These are phyloP conservation scores for Symbiodinium natans DNA, from an alignment of 73 alveolate genomes.

Conservation along the genomic window DNA sequence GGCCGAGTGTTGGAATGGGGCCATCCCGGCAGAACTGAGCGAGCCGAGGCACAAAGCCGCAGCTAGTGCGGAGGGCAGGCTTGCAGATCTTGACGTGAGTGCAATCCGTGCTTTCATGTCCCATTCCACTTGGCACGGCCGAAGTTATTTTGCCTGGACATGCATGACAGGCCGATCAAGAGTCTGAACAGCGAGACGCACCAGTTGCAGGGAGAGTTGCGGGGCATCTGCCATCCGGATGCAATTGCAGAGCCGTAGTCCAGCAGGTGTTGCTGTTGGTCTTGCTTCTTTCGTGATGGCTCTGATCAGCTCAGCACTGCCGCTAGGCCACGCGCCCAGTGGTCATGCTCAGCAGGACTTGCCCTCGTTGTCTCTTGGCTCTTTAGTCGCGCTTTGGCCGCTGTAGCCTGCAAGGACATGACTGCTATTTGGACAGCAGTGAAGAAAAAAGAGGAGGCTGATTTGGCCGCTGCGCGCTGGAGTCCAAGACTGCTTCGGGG, in stretches of 20 bases:
- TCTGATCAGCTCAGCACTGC: too few species aligned
- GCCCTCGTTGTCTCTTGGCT: too few species aligned
- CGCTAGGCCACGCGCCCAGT: too few species aligned
- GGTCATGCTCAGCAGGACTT: too few species aligned
- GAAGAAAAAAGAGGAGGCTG: not conserved
- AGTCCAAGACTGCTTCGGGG: not conserved
- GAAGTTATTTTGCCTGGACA: too few species aligned
- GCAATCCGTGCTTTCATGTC: too few species aligned
- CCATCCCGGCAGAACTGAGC: too few species aligned
- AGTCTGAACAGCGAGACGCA: conserved; percentile 8
- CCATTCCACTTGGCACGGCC: too few species aligned
- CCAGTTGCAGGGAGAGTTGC: not conserved
- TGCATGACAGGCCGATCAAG: not conserved
- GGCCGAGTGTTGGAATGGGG: not conserved
- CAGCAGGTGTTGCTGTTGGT: too few species aligned
- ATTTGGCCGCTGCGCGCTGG: not conserved
- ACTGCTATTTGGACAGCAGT: not conserved
- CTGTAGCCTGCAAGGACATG: conserved; percentile 4
- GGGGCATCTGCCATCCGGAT: not conserved
- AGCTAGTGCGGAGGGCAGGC: conserved; percentile 2
- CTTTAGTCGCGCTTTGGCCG: too few species aligned
- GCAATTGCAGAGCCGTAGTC: not conserved
- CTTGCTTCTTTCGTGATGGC: too few species aligned
- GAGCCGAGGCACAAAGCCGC: not conserved
- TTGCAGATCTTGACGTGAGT: too few species aligned